Evolutionary conservation across 352 stramenopile species (phyloP).

Genomic region (Phytophthora brassicae): DNA sequence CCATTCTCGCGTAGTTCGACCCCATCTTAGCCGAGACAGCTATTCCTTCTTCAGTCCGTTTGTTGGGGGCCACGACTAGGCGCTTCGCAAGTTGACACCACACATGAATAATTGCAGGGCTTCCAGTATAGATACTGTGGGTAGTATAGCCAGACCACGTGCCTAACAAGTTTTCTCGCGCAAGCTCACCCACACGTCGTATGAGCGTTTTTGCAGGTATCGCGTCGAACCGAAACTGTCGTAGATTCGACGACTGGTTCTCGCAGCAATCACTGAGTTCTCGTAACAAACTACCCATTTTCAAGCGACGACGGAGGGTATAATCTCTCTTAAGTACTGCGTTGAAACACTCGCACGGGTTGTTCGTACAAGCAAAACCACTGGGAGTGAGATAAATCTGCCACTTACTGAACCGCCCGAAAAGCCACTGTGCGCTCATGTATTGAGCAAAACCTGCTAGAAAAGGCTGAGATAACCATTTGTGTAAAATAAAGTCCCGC

Average conservation of each 20-base stretch:
- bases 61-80: background rate
- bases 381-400: too few species aligned
- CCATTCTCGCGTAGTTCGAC: conserved; percentile 3
- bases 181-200: background rate
- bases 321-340: background rate
- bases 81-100: too few species aligned
- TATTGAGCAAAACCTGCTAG: background rate
- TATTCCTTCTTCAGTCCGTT: background rate
- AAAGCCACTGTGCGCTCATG: too few species aligned
- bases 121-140: too few species aligned
- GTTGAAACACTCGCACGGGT: background rate
- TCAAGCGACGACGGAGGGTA: background rate
- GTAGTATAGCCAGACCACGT: too few species aligned
- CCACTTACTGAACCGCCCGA: too few species aligned
- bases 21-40: conserved; percentile 8
- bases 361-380: background rate
- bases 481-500: background rate
- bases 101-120: background rate
- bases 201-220: too few species aligned
- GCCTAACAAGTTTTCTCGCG: background rate
- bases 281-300: background rate
- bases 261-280: background rate
- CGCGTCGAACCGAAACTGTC: too few species aligned
- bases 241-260: background rate
- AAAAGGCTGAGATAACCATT: background rate